phyloP scores from a whole-genome alignment of 768 basidiomycete species.

The Amanita brunnescens region DNA sequence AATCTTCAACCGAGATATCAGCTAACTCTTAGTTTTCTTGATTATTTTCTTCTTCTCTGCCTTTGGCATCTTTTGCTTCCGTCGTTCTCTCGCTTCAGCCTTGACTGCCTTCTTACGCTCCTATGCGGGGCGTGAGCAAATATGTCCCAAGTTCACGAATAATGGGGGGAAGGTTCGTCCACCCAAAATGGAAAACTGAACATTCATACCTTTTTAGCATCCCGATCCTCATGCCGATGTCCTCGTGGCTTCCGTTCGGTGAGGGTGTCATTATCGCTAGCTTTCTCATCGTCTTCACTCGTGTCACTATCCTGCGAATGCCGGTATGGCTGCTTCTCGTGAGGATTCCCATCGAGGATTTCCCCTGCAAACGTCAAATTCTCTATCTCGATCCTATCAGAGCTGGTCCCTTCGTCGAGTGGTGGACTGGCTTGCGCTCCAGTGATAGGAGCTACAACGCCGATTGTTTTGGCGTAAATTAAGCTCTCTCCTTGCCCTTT shows the following conservation, averaged over 20 bases:
- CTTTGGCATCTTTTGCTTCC: constrained; percentile 93
- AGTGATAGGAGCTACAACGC: constrained; percentile 45
- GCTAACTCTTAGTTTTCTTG: constrained; percentile 38
- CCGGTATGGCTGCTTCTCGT: not conserved
- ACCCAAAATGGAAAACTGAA: no score
- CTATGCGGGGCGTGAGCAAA: constrained; percentile 29
- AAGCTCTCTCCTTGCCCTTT: constrained; percentile 63
- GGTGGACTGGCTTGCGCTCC: constrained; percentile 1
- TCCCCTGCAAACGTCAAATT: not conserved
- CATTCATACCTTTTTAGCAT: constrained; percentile 88
- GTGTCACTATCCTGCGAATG: constrained; percentile 1
- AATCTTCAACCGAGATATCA: not conserved
- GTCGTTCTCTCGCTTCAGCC: constrained; percentile 76
- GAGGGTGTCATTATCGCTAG: constrained; percentile 21
- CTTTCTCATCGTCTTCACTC: constrained; percentile 6
- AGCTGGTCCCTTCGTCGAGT: not conserved
- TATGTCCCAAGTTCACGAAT: not conserved
- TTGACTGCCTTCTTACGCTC: constrained; percentile 89
- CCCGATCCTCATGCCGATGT: constrained; percentile 88
- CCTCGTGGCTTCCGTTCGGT: constrained; percentile 63
- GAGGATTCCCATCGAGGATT: not conserved
- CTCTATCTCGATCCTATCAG: not conserved
- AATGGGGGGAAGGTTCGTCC: not conserved
- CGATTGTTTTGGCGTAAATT: constrained; percentile 86
- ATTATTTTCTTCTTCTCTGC: constrained; percentile 86